Base-by-base conservation (phyloP, 2,329 filamentous ascomycete genomes). In the Penicillium sp. region DNA sequence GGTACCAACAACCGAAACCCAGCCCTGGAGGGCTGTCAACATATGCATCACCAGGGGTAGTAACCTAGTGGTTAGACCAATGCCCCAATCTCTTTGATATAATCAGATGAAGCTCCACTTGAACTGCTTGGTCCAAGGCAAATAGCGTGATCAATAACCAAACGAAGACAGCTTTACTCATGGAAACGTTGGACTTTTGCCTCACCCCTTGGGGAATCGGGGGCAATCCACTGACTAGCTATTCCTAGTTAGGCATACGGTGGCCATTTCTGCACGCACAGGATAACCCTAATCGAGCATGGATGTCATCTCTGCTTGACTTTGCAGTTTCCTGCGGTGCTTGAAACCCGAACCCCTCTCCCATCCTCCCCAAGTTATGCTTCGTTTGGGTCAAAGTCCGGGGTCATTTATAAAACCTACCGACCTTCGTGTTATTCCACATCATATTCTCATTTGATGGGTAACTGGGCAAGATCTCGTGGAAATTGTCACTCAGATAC, bases 1-100 rank as follows among this genome's bases (percentile, higher is more conserved):
- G 60, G 60, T 57, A 55, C 49, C 40, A 48, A 55, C 52, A 54
- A 58, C 58, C 58, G 58, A 61, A 22, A 58, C 11, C 40, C 45
- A 54, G 41, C 41, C 31, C 34, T 36, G 11, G 13, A n/a, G 34
- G 34, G 13, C 50, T 43, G 34, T 36, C n/a, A 41, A 48, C 32
- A 14, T 41, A 47, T 50, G 53, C 52, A 52, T 53, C 52, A 47
- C 51, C 53, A 43, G 53, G 50, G 50, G 55, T 22, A n/a, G 18
- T 22, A n/a, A 31, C 44, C 18, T 27, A 43, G 43, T 53, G 57
- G 57, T 51, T 48, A 48, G 24, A 8, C 48, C 56, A 59, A 60
- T 61, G 31, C 46, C 27, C 18, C 36, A 34, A 11, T 16, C 27
- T 48, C 34, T 34, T 40, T 44, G 34, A 42, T 38, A 24, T 34